Percentiles rank a stretch among this genome's conserved stretches.
Conservation (phyloP, 225 moss, liverwort and hornwort genomes). For the Pseudisothecium myosuroides region DNA sequence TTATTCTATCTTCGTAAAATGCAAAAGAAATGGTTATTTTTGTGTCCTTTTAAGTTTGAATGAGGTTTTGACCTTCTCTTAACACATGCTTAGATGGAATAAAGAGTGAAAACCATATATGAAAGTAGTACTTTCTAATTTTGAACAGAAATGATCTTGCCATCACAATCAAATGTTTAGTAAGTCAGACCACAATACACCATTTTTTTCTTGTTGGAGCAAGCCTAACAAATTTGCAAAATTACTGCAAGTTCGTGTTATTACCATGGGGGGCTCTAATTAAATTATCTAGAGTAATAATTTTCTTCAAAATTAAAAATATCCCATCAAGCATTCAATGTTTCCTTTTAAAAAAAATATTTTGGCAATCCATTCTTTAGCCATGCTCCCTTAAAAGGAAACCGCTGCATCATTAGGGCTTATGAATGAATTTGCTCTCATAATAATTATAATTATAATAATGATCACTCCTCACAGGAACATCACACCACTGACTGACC, state of each 20-base stretch:
- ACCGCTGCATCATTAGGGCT: background rate
- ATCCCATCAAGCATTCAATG: background rate
- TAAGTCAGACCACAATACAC: accelerated
- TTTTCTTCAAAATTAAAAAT: no score
- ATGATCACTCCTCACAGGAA: background rate
- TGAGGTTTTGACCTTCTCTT: background rate
- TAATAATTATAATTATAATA: background rate
- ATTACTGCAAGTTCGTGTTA: background rate
- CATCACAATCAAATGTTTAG: background rate
- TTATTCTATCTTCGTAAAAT: accelerated
- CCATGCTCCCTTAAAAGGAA: background rate
- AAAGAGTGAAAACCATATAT: no score
- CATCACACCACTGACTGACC: background rate
- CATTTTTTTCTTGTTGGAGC: no score
- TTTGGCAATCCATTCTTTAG: no score
- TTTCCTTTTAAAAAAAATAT: no score
- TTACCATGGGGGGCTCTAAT: accelerated
- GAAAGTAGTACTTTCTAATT: background rate
- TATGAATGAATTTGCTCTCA: background rate
- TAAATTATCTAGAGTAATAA: no score
- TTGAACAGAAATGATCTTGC: accelerated
- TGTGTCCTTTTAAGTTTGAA: background rate
- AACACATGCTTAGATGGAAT: accelerated
- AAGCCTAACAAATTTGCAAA: background rate
- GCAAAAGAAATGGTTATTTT: background rate